Base-by-base conservation (phyloP, 129 eudicot species). In the Kitagawia praeruptora region DNA sequence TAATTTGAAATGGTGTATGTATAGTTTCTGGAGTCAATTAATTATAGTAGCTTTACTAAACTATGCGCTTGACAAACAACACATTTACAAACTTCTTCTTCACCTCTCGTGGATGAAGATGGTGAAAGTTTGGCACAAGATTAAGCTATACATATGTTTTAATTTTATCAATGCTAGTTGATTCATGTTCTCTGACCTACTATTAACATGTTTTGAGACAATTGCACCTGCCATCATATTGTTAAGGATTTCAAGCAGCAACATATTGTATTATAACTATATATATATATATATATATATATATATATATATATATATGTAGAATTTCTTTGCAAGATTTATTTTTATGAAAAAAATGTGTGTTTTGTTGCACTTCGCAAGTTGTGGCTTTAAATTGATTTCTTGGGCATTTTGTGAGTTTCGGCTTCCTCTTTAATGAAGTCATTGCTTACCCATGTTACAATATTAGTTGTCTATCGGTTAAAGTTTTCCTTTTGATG, bases 401-500 rank as follows among this genome's bases (percentile, higher is more conserved):
- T 54, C 11, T 21, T 54, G 27, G 4, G 11, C 64, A 19, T 56
- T 56, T 56, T 23, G 31, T 21, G 31, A 56, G 66, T 23, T 56
- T 56, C 3, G 31, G 66, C n/a, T 19, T 56, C 78, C 49, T 58
- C 74, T 75, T 48, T 56, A 5, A 48, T 73, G 61, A 76, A 49
- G 63, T 80, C 77, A 23, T 69, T 42, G 34, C 73, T 42, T 81
- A 58, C 70, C 51, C 49, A 31, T 78, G 21, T 64, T 78, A 44
- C 70, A 18, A 70, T 48, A n/a, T 56, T 41, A 72, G 79, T 73
- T 78, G 76, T 76, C 42, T n/a, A n/a, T 49, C 28, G 18, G 53
- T 63, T 82, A 77, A 84, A 75, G 23, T 82, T 79, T 79, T 77
- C 66, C 16, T 27, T 83, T 84, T 85, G 87, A 84, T 77, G 82